These are phyloP conservation scores for Pichia sp. DNA, from an alignment of 1,139 yeast genomes.

Conservation along the genomic window DNA sequence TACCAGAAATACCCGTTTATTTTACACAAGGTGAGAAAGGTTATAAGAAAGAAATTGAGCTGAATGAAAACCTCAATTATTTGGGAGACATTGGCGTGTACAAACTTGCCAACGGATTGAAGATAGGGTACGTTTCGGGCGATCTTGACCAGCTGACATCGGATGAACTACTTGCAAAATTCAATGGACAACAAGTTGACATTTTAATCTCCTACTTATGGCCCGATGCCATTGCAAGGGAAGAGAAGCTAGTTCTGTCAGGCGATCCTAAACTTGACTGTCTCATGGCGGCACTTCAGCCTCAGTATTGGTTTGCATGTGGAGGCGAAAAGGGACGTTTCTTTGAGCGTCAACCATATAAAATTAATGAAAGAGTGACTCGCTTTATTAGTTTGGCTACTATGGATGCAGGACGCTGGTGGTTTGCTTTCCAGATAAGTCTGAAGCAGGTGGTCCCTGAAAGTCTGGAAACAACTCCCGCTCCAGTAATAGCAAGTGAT, in stretches of 20 bases:
- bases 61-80: constrained; percentile 2
- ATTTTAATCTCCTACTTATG: constrained; percentile 53
- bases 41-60: background rate
- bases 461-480: background rate
- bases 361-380: constrained; percentile 31
- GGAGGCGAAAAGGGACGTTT: constrained; percentile 44
- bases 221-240: constrained; percentile 46
- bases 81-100: constrained; percentile 33
- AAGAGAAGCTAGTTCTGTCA: constrained; percentile 33
- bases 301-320: constrained; percentile 60
- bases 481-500: background rate
- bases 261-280: constrained; percentile 38
- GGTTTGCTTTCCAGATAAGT: constrained; percentile 55
- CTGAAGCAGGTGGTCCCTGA: background rate
- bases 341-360: constrained; percentile 52
- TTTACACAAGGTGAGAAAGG: constrained; percentile 16
- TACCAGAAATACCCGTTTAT: constrained; percentile 17
- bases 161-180: constrained; percentile 16
- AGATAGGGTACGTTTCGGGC: constrained; percentile 38
- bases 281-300: constrained; percentile 38
- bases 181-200: constrained; percentile 35
- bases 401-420: constrained; percentile 59
- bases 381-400: constrained; percentile 60
- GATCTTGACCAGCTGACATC: constrained; percentile 16
- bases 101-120: constrained; percentile 38